Evolutionary conservation across 2,329 filamentous ascomycete genomes (phyloP).

Genomic region (Colletotrichum falcatum): DNA sequence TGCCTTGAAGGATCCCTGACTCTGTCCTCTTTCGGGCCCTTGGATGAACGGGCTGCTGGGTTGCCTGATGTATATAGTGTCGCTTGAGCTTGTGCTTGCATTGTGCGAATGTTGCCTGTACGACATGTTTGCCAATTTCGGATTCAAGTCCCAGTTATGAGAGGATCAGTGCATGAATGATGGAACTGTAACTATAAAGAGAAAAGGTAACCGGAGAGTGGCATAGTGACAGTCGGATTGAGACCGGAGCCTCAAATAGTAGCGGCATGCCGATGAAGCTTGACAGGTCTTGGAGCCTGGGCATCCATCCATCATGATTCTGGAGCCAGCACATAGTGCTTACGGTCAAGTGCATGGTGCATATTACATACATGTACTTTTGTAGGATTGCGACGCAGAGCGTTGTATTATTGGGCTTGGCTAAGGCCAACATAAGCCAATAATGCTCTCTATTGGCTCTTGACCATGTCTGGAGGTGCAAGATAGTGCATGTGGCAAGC

Average conservation of each 20-base stretch:
- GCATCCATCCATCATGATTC: slow-evolving; percentile 1
- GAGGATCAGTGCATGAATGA: background rate
- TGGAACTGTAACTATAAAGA: background rate
- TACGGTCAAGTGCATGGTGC: slow-evolving; percentile 16
- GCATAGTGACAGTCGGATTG: slow-evolving; percentile 13
- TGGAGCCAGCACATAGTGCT: background rate
- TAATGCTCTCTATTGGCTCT: slow-evolving; percentile 9
- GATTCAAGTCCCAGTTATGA: slow-evolving; percentile 1
- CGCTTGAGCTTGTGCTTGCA: slow-evolving; percentile 29
- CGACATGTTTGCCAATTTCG: slow-evolving; percentile 15
- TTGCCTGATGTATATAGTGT: slow-evolving; percentile 28
- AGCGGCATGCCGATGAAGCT: slow-evolving; percentile 24
- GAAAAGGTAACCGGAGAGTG: slow-evolving; percentile 13
- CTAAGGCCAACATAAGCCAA: slow-evolving; percentile 26
- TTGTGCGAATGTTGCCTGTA: slow-evolving; percentile 36
- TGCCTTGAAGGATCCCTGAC: slow-evolving; percentile 20
- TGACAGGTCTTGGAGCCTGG: slow-evolving; percentile 19
- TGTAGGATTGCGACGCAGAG: slow-evolving; percentile 14
- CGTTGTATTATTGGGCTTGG: slow-evolving; percentile 9
- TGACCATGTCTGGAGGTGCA: background rate
- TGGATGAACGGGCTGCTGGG: slow-evolving; percentile 27
- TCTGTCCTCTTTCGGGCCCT: slow-evolving; percentile 8
- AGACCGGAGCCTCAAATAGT: slow-evolving; percentile 22
- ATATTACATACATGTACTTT: slow-evolving; percentile 11
- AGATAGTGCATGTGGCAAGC: slow-evolving; percentile 12